These are phyloP conservation scores for Baorangia bicolor DNA, from an alignment of 768 basidiomycete genomes.

Conservation along the genomic window DNA sequence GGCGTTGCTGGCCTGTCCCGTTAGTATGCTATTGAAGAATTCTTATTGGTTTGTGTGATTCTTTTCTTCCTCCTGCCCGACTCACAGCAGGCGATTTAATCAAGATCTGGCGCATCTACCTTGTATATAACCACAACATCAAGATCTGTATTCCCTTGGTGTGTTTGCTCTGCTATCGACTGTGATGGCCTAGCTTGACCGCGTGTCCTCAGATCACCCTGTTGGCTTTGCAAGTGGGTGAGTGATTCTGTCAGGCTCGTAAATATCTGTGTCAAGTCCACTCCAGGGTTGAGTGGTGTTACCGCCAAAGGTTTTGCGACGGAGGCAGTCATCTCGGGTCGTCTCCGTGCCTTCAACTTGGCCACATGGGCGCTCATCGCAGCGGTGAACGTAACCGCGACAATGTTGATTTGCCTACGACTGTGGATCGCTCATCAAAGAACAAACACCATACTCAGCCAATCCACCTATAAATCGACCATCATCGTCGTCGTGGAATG, in stretches of 20 bases:
- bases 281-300: slow-evolving; percentile 7
- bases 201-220: slow-evolving; percentile 6
- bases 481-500: slow-evolving; percentile 22
- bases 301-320: slow-evolving; percentile 12
- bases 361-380: slow-evolving; percentile 19
- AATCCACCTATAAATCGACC: slow-evolving; percentile 18
- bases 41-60: slow-evolving; percentile 16
- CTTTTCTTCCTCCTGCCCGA: neutral
- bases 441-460: neutral
- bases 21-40: slow-evolving; percentile 18
- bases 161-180: neutral
- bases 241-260: neutral
- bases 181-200: neutral
- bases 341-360: slow-evolving; percentile 4
- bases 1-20: neutral
- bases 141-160: slow-evolving; percentile 21
- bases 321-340: neutral
- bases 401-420: slow-evolving; percentile 14
- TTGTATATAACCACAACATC: slow-evolving; percentile 14
- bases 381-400: slow-evolving; percentile 16
- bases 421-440: slow-evolving; percentile 14
- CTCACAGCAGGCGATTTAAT: neutral
- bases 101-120: slow-evolving; percentile 27
- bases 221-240: slow-evolving; percentile 15
- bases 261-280: neutral